Base-by-base conservation (phyloP, 441 rosid species). In the Brassica hybrid region DNA sequence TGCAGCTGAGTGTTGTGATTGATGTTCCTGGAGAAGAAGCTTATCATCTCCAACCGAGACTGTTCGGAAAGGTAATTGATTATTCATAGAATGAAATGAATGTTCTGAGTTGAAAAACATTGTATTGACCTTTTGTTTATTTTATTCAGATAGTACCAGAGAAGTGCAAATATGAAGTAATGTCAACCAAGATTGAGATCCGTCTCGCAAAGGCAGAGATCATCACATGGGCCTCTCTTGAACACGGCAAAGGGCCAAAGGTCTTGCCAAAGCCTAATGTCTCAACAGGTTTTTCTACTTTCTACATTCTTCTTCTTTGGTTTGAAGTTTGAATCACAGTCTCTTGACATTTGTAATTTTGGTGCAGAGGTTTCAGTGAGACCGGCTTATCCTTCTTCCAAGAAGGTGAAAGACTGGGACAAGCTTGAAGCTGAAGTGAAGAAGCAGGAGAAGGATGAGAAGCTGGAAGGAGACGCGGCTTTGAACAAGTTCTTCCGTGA, bases 381-480 rank as follows among this genome's bases (percentile, higher is more conserved):
- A 21, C 95, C 94, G 21, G 75, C 86, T 1, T 93, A 95, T 83
- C 98, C 98, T 30, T 87, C 97, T 4, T 95, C 99, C 32, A 95
- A 88, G 81, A 85, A 90, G 25, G 88, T 59, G 14, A 56, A 75
- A 71, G 97, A 91, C 69, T 93, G 98, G 99, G 99, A 93, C 82
- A 91, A 89, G 85, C 71, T 93, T 8, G 99, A 89, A 88, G 97
- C 98, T 57, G 73, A 91, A 88, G 74, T 93, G 72, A 95, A 93
- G 80, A 87, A 91, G 77, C 89, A 95, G 99, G 99, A 95, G 79
- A 95, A 95, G 84, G 98, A 95, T 5, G 99, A 95, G 81, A 89
- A 93, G 75, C 83, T 95, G 43, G 97, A 95, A 52, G 99, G 99
- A 72, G 99, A 95, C 79, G 99, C 99, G 2, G 99, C 91, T 14